A percentile compares a stretch with the other conserved stretches of the same genome.
Conservation (phyloP, 495 filamentous ascomycete genomes). For the Talaromyces ruber region DNA sequence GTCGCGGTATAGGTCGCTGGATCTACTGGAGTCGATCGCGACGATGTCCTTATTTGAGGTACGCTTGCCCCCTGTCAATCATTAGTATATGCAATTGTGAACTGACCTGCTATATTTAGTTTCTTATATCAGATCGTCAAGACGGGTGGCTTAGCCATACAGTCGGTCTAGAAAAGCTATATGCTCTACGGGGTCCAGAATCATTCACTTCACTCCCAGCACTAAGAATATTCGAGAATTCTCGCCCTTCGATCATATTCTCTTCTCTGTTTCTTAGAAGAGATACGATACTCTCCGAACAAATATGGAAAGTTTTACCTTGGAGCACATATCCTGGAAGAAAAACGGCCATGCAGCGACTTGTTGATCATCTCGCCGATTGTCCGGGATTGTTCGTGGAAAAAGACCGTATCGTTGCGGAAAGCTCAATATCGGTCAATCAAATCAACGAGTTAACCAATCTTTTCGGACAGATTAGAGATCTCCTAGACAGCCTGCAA, state of each 20-base stretch:
- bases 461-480: not conserved
- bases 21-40: not conserved
- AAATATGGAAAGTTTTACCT: not conserved
- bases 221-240: not conserved
- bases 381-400: conserved; percentile 2
- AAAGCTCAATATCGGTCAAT: not conserved
- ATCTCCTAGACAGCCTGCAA: not conserved
- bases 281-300: not conserved
- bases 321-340: not conserved
- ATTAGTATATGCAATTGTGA: not conserved
- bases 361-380: conserved; percentile 1
- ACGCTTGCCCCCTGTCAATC: not conserved
- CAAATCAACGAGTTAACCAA: not conserved
- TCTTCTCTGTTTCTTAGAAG: not conserved
- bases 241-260: conserved; percentile 1
- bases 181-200: not conserved
- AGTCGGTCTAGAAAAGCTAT: not conserved
- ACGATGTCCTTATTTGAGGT: conserved; percentile 4
- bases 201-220: not conserved
- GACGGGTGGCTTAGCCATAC: conserved; percentile 3
- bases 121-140: conserved; percentile 2
- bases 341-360: not conserved
- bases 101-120: not conserved
- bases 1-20: not conserved
- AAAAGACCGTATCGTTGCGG: not conserved